phyloP scores from a whole-genome alignment of 2,329 filamentous ascomycete species.

The Epichloe baconii region DNA sequence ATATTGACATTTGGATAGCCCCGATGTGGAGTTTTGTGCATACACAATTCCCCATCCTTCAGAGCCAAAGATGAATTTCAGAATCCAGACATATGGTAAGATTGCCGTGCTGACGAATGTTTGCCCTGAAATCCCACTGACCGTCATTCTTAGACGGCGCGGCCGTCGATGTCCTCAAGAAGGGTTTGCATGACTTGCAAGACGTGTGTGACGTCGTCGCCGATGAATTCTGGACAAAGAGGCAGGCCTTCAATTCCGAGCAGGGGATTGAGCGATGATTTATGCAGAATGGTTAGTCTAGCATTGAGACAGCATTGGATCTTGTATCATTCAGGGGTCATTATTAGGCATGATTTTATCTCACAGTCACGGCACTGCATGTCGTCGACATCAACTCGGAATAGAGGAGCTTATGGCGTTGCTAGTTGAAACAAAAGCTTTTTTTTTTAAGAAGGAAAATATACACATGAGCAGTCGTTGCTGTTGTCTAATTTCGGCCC shows the following conservation, averaged over 20 bases:
- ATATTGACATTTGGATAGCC: conserved; percentile 37
- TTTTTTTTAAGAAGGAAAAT: conserved; percentile 14
- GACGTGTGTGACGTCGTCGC: conserved; percentile 86
- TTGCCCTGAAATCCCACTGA: conserved; percentile 1
- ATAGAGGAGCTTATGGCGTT: conserved; percentile 20
- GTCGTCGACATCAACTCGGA: conserved; percentile 3
- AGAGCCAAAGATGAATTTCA: conserved; percentile 89
- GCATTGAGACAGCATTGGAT: not conserved
- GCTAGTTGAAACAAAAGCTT: conserved; percentile 10
- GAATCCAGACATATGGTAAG: conserved; percentile 93
- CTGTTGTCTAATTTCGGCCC: conserved; percentile 40
- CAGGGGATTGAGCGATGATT: conserved; percentile 20
- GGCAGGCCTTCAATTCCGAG: conserved; percentile 22
- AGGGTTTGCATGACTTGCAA: conserved; percentile 78
- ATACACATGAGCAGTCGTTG: conserved; percentile 22
- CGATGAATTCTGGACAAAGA: conserved; percentile 68
- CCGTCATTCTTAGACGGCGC: conserved; percentile 46
- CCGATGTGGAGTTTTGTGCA: conserved; percentile 93
- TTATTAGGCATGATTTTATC: conserved; percentile 6
- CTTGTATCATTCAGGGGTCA: not conserved
- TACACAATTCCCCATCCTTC: conserved; percentile 97
- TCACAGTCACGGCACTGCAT: not conserved
- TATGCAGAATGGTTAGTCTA: conserved; percentile 3
- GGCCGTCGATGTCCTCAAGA: conserved; percentile 76
- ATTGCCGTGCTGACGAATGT: conserved; percentile 6